A percentile compares a stretch with the other conserved stretches of the same genome.
phyloP scores from a whole-genome alignment of 2,329 filamentous ascomycete genomes.

The Ceratocystis variospora region DNA sequence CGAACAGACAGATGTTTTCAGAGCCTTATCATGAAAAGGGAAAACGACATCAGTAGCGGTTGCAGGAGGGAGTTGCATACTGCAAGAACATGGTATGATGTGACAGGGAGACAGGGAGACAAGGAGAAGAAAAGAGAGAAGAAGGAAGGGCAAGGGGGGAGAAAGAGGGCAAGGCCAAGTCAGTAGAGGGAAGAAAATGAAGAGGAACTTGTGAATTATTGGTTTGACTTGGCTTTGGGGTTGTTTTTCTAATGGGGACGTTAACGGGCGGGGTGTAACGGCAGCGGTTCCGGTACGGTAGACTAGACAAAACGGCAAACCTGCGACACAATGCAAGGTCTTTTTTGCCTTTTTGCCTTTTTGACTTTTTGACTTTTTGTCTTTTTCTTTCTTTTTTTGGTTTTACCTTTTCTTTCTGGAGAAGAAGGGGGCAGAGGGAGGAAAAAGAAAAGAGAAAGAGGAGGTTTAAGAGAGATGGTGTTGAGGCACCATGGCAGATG shows the following conservation, averaged over 20 bases:
- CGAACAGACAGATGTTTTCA: too few relatives aligned
- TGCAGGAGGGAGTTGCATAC: too few relatives aligned
- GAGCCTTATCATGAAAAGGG: too few relatives aligned
- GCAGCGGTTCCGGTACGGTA: background rate
- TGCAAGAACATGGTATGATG: too few relatives aligned
- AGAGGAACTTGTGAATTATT: background rate
- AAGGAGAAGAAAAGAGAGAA: background rate
- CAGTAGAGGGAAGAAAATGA: background rate
- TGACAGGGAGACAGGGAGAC: too few relatives aligned
- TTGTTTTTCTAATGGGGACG: background rate
- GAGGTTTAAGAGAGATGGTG: background rate
- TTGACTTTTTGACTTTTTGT: too few relatives aligned
- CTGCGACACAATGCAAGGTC: slow-evolving; percentile 4
- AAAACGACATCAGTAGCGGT: too few relatives aligned
- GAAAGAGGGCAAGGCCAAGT: background rate
- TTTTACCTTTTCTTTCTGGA: background rate
- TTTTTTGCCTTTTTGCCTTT: background rate
- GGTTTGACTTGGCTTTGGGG: too few relatives aligned
- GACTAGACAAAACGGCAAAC: background rate
- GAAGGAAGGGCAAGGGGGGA: background rate
- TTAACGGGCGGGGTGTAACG: background rate
- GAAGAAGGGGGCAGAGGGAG: too few relatives aligned
- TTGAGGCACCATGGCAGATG: too few relatives aligned
- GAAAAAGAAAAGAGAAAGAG: background rate
- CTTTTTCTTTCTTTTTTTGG: background rate